phyloP scores from a whole-genome alignment of 1,139 yeast species.

The Geotrichum bryndzae region DNA sequence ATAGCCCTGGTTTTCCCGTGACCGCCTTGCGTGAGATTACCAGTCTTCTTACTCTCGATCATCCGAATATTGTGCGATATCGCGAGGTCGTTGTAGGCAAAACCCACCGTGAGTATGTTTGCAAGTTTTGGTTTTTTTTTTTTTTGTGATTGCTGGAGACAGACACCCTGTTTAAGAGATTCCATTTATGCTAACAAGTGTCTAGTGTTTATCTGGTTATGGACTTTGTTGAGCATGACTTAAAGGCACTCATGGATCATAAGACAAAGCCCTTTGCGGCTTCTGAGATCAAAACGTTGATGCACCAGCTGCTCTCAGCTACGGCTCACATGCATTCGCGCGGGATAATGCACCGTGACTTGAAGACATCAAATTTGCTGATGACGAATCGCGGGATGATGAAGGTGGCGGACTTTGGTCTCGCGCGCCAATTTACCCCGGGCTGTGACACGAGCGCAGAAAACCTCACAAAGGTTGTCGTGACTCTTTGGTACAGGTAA shows the following conservation, averaged over 20 bases:
- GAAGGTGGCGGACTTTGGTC: constrained; percentile 57
- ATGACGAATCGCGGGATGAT: constrained; percentile 47
- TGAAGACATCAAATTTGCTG: constrained; percentile 61
- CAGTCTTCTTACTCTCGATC: constrained; percentile 54
- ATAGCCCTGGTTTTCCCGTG: constrained; percentile 65
- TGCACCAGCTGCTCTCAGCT: constrained; percentile 31
- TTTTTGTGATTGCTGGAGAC: background rate
- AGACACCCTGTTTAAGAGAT: background rate
- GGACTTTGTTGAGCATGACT: constrained; percentile 35
- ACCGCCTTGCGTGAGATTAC: constrained; percentile 82
- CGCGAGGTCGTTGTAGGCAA: constrained; percentile 55
- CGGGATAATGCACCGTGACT: constrained; percentile 58
- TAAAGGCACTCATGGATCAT: constrained; percentile 24
- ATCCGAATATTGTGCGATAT: constrained; percentile 59
- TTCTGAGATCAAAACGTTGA: constrained; percentile 32
- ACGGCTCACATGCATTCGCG: constrained; percentile 43
- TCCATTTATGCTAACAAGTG: background rate
- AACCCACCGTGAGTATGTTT: constrained; percentile 23
- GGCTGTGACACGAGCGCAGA: constrained; percentile 12
- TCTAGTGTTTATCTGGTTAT: constrained; percentile 28
- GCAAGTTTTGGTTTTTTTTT: background rate
- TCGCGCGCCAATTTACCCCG: constrained; percentile 30
- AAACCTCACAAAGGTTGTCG: constrained; percentile 27
- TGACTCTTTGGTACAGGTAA: constrained; percentile 30
- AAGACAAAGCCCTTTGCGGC: constrained; percentile 26